A percentile compares a stretch with the other conserved stretches of the same genome.
phyloP scores from a whole-genome alignment of 148 eudicot genomes.

The Drosera capensis region DNA sequence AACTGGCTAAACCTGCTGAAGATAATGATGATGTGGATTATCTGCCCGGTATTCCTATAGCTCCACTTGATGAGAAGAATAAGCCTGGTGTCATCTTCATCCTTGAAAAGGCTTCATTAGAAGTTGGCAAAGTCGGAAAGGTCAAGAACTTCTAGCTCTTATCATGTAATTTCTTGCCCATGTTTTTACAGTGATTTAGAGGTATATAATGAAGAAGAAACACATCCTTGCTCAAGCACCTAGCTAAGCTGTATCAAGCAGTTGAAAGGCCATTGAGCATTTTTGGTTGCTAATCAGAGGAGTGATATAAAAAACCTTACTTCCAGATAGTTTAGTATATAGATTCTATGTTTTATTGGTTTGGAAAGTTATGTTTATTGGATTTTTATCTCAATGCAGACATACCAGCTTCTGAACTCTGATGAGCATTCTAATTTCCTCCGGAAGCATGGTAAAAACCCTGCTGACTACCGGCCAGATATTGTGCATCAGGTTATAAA shows the following conservation, averaged over 20 bases:
- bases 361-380: no score
- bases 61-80: conserved; percentile 14
- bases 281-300: no score
- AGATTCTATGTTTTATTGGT: no score
- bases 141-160: conserved; percentile 11
- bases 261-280: no score
- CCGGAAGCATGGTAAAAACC: conserved; percentile 49
- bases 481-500: conserved; percentile 72
- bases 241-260: no score
- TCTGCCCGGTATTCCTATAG: conserved; percentile 53
- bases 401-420: conserved; percentile 65
- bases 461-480: conserved; percentile 86
- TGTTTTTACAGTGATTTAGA: no score
- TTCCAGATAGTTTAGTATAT: no score
- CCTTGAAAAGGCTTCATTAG: conserved; percentile 78
- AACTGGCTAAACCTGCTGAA: conserved; percentile 19
- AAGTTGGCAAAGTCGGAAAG: conserved; percentile 97
- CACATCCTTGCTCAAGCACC: no score
- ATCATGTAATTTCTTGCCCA: background rate
- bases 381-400: conserved; percentile 22
- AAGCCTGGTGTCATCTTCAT: conserved; percentile 61
- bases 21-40: conserved; percentile 22
- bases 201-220: no score
- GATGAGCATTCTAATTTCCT: conserved; percentile 77
- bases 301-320: no score